These are phyloP conservation scores for Fusarium brevicatenulatum DNA, from an alignment of 2,329 filamentous ascomycete genomes.

Conservation along the genomic window DNA sequence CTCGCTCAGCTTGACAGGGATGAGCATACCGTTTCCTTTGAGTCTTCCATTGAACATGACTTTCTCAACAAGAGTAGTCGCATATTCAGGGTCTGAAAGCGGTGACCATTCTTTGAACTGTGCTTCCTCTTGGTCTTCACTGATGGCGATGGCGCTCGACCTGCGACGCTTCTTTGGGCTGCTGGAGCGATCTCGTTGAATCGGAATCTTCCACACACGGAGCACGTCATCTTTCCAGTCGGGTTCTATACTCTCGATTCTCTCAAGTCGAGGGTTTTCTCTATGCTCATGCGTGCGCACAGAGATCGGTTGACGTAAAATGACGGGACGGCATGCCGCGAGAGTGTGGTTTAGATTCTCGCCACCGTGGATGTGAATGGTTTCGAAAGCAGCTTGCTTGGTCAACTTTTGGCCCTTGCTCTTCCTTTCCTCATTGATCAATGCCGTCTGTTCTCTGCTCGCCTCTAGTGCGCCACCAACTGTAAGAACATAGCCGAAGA, in stretches of 20 bases:
- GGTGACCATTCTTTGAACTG: conserved; percentile 27
- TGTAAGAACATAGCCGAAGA: conserved; percentile 87
- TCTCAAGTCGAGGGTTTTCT: conserved; percentile 51
- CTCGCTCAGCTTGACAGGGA: conserved; percentile 42
- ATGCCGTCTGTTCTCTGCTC: conserved; percentile 54
- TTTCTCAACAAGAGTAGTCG: conserved; percentile 47
- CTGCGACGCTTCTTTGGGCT: conserved; percentile 51
- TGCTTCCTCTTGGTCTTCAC: conserved; percentile 6
- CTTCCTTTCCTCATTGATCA: conserved; percentile 54
- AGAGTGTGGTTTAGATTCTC: conserved; percentile 83
- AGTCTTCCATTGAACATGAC: conserved; percentile 51
- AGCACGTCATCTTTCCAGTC: conserved; percentile 82
- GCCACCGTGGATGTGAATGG: conserved; percentile 78
- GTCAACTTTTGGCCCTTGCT: conserved; percentile 51
- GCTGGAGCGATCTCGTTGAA: conserved; percentile 46
- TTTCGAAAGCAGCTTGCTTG: conserved; percentile 39
- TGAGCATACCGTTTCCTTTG: conserved; percentile 36
- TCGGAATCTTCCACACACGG: conserved; percentile 84
- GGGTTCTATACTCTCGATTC: conserved; percentile 57
- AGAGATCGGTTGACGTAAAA: conserved; percentile 85
- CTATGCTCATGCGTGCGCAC: conserved; percentile 76
- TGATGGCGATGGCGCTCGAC: conserved; percentile 27
- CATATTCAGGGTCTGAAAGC: conserved; percentile 47
- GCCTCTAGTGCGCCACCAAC: conserved; percentile 74
- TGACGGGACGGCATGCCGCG: conserved; percentile 84